These are phyloP conservation scores for Scleromitrula shiraiana DNA, from an alignment of 2,329 filamentous ascomycete genomes.

Conservation along the genomic window DNA sequence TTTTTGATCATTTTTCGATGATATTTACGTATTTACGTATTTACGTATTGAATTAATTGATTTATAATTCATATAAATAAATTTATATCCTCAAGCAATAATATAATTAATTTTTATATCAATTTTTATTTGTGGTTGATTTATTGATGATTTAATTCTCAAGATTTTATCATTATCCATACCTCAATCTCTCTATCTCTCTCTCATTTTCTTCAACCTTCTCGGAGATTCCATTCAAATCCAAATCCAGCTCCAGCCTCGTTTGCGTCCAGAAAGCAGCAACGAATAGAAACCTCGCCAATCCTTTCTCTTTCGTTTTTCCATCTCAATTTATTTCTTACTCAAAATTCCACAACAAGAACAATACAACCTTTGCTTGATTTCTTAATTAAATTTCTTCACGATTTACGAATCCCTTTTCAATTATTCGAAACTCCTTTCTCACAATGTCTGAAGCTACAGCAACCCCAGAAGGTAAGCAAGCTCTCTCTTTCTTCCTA, in stretches of 20 bases:
- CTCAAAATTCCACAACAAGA: conserved; percentile 1
- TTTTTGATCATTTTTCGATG: too few relatives aligned
- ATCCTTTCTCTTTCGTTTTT: neutral
- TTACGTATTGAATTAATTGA: too few relatives aligned
- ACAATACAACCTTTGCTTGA: conserved; percentile 10
- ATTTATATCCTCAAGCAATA: too few relatives aligned
- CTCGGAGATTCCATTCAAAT: conserved; percentile 9
- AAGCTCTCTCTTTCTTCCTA: conserved; percentile 15
- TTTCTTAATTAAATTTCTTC: conserved; percentile 4
- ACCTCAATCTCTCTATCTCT: neutral
- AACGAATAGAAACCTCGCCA: conserved; percentile 7
- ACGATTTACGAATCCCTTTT: neutral
- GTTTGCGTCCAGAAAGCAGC: conserved; percentile 1
- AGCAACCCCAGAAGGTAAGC: conserved; percentile 27
- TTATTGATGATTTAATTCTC: too few relatives aligned
- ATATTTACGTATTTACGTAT: too few relatives aligned
- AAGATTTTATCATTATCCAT: too few relatives aligned
- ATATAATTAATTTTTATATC: too few relatives aligned
- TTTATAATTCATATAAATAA: too few relatives aligned
- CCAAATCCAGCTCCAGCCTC: conserved; percentile 6
- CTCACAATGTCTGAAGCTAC: conserved; percentile 20
- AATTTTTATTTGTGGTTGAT: too few relatives aligned
- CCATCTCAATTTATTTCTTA: neutral
- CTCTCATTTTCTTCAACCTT: conserved; percentile 7
- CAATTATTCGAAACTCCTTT: neutral